Evolutionary conservation across 208 protist species (phyloP), one percentile per base, ranked within the genome.

Genomic region (Zelonia costaricensis): DNA sequence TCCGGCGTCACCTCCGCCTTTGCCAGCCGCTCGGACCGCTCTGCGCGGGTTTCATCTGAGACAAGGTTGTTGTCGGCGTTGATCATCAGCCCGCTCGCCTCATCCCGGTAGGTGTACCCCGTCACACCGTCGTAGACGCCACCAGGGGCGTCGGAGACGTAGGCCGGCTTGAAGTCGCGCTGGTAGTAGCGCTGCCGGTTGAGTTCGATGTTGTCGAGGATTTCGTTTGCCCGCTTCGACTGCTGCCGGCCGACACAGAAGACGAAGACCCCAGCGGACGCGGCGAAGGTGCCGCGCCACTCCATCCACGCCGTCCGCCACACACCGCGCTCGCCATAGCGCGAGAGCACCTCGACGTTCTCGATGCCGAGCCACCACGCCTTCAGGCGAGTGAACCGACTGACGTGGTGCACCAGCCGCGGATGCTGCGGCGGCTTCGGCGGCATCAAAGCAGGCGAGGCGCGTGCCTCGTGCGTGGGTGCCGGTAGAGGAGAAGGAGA

Each of bases 121-220:
- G 55, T 78, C 10, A 77, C 52, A 10, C 88, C 88, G 51, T 94
- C 88, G 62, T 94, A 92, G 10, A 94, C 78, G 0, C 59, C 82
- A 22, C 59, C 22, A 23, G 84, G 88, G 1, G 84, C 82, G 30
- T 72, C 74, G 18, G 31, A 30, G 31, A 86, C 81, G 66, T 92
- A 92, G 47, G 74, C 74, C 4, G 88, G 88, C n/a, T 68, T 65
- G 54, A 94, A 92, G 23, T 88, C 82, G 6, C 78, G 67, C 13
- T 79, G 69, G 70, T 94, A 94, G 65, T 81, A 90, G 27, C 48
- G 70, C 58, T 84, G 84, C 6, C 88, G 78, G 43, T 94, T 94
- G 16, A 94, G 56, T 47, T 94, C 88, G 61, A 91, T 91, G 62
- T 91, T 94, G n/a, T 94, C 88, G 31, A 94, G 64, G 52, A 94